Evolutionary conservation across 371 early-diverging fungal species (phyloP).

Genomic region (Syncephalastrum sp.): DNA sequence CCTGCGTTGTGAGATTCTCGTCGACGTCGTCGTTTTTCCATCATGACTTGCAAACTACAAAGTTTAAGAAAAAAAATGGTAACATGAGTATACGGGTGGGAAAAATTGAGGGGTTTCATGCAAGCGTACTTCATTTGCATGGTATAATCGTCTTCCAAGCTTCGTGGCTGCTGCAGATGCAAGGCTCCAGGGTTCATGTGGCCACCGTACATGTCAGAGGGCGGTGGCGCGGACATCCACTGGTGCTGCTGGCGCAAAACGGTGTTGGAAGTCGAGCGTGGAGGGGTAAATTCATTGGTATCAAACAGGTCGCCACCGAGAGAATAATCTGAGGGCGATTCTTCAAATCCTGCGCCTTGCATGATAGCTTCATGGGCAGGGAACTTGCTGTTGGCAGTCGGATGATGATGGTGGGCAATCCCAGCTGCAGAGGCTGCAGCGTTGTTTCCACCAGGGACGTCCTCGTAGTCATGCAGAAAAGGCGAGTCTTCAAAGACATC

Average conservation of each 20-base stretch:
- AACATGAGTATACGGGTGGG: not conserved
- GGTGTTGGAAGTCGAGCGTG: too few species aligned
- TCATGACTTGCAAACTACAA: conserved; percentile 34
- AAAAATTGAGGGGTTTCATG: not conserved
- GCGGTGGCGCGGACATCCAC: conserved; percentile 41
- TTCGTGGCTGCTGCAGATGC: conserved; percentile 13
- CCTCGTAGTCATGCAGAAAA: too few species aligned
- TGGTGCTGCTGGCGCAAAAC: too few species aligned
- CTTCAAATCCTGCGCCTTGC: conserved; percentile 11
- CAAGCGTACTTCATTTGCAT: conserved; percentile 43
- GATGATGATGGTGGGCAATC: not conserved
- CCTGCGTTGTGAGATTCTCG: conserved; percentile 95
- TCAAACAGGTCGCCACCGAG: conserved; percentile 3
- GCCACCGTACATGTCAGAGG: conserved; percentile 2
- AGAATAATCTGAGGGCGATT: conserved; percentile 26
- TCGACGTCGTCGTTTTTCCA: conserved; percentile 88
- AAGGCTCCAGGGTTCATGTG: conserved; percentile 13
- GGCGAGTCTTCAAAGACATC: too few species aligned
- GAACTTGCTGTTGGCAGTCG: too few species aligned
- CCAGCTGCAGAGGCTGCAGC: too few species aligned
- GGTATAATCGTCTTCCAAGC: conserved; percentile 42
- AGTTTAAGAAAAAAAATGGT: not conserved
- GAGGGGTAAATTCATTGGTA: too few species aligned
- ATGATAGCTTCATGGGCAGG: conserved; percentile 3
- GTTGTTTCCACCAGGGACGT: too few species aligned